Base-by-base conservation (phyloP, 2,329 filamentous ascomycete species). In the Xylariaceae sp. region DNA sequence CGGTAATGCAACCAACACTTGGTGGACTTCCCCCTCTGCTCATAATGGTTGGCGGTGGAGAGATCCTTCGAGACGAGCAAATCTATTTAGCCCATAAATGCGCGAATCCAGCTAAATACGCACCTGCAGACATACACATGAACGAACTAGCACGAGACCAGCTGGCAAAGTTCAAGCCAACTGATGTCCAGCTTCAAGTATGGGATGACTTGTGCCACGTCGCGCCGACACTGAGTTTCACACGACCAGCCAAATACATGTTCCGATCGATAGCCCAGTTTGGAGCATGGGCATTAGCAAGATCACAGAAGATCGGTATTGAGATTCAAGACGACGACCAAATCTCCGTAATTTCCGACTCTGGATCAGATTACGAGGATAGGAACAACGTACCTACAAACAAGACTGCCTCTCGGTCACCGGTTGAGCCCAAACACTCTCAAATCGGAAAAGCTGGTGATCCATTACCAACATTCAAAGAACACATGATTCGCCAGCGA, bases 141-240 rank as follows among this genome's bases (percentile, higher is more conserved):
- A 74, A 83, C 25, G 77, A 84, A 29, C 73, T 76, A 48, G 83
- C 84, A 22, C 75, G 75, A 17, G 74, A 76, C 4, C 66, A 74
- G 11, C 59, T 93, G 14, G 70, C 75, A 27, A 82, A 76, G 50
- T 94, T 88, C 65, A 80, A 82, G 46, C 88, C 90, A 0, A 98
- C 93, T 0, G 81, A 95, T 56, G 92, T 97, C 0, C 90, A 96
- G 62, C 75, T 98, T 2, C 93, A 97, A 63, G 85, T 97, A 2
- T 97, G 92, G 91, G 92, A 97, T 47, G 87, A 95, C 57, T 72
- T 97, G 3, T 97, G 93, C 59, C 92, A 97, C 62, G 91, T 95
- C 5, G 84, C 86, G 0, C 88, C 92, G 1, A 96, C 91, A 0
- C 75, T 97, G n/a, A 95, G 88, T 58, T 97, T 95, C 64, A 97